Evolutionary conservation across 2,329 filamentous ascomycete species (phyloP).

Genomic region (Penicillium sp.): DNA sequence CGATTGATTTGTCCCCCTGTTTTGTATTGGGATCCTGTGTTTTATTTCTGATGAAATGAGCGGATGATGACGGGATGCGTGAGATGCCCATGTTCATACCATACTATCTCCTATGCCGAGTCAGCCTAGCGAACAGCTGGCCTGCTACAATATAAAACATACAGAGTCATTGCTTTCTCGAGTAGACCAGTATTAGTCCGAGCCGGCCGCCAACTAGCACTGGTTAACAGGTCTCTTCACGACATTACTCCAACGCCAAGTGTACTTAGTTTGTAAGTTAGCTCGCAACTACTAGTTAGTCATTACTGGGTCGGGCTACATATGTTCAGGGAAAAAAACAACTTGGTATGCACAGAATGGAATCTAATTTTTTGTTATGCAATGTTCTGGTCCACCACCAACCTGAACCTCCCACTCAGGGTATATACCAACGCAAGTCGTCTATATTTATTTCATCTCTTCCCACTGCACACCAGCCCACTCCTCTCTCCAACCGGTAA

Average conservation of each 20-base stretch:
- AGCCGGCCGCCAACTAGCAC: too few relatives aligned
- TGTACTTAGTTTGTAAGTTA: too few relatives aligned
- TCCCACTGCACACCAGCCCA: slow-evolving; percentile 99
- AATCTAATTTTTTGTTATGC: slow-evolving; percentile 9
- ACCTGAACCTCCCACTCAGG: neutral
- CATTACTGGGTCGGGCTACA: too few relatives aligned
- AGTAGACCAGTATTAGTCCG: neutral
- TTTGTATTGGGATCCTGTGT: slow-evolving; percentile 25
- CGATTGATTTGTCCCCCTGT: slow-evolving; percentile 15
- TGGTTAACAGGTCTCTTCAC: too few relatives aligned
- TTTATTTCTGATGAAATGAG: slow-evolving; percentile 19
- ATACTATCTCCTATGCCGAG: slow-evolving; percentile 14
- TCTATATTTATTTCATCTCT: slow-evolving; percentile 54
- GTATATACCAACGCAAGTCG: slow-evolving; percentile 10
- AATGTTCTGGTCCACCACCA: neutral
- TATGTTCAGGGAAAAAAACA: too few relatives aligned
- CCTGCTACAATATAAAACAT: slow-evolving; percentile 11
- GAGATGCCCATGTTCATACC: slow-evolving; percentile 25
- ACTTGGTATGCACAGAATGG: too few relatives aligned
- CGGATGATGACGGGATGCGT: slow-evolving; percentile 15
- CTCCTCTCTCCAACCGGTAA: slow-evolving; percentile 84
- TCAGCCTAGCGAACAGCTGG: neutral
- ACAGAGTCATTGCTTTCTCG: neutral
- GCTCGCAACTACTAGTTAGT: too few relatives aligned
- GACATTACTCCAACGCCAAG: too few relatives aligned